A percentile compares a stretch with the other conserved stretches of the same genome.
Conservation (phyloP, 2,329 filamentous ascomycete species). For the Ophiostoma tasmaniense region DNA sequence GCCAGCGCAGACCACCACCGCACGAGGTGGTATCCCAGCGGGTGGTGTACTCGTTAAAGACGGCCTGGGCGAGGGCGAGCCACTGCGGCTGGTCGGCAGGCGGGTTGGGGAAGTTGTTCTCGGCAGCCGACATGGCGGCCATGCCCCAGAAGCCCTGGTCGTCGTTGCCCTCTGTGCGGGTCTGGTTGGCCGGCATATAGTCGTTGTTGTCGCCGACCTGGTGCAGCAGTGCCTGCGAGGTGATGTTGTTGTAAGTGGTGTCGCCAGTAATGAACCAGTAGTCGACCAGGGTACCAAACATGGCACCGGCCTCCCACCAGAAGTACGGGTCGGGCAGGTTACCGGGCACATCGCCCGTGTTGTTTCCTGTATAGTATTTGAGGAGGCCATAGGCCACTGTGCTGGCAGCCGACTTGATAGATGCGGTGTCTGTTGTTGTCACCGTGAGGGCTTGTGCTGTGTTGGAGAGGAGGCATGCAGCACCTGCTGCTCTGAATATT, state of each 20-base stretch:
- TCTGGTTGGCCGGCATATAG: constrained; percentile 61
- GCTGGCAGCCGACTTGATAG: constrained; percentile 40
- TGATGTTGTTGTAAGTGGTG: constrained; percentile 52
- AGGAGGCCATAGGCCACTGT: constrained; percentile 33
- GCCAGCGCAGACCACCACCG: constrained; percentile 72
- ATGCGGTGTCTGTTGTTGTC: constrained; percentile 28
- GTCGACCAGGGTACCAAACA: constrained; percentile 63
- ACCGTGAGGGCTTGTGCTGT: constrained; percentile 17
- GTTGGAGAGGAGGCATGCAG: constrained; percentile 18
- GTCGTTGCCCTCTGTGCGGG: constrained; percentile 56
- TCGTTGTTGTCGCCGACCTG: constrained; percentile 52
- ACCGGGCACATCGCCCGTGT: constrained; percentile 49
- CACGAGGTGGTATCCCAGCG: constrained; percentile 63
- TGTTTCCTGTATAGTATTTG: constrained; percentile 48
- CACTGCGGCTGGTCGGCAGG: constrained; percentile 56
- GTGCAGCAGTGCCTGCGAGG: constrained; percentile 50
- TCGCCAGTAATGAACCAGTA: constrained; percentile 67
- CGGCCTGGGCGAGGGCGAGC: constrained; percentile 69
- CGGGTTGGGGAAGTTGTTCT: constrained; percentile 66
- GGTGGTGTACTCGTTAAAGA: constrained; percentile 67
- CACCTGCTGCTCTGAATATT: constrained; percentile 11
- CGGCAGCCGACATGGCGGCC: constrained; percentile 68
- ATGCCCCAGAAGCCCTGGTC: constrained; percentile 83
- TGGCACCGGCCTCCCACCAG: constrained; percentile 68
- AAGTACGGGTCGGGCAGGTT: constrained; percentile 56